These are phyloP conservation scores for Penicillium sp. DNA, from an alignment of 2,329 filamentous ascomycete species.

Conservation along the genomic window DNA sequence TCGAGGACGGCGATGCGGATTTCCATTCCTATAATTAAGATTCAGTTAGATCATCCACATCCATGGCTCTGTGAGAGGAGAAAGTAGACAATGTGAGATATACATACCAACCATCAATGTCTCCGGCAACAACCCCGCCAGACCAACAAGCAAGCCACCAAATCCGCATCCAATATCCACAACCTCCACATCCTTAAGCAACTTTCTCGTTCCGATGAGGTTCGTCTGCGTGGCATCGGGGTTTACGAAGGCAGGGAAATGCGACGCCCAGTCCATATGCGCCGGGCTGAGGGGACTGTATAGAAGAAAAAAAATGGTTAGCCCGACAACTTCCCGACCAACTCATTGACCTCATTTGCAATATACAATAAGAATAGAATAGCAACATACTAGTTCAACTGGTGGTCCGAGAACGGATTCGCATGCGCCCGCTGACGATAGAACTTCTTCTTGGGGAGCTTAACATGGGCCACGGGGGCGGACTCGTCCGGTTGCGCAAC, in stretches of 20 bases:
- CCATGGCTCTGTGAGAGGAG: too few relatives aligned
- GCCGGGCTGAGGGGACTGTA: slow-evolving; percentile 65
- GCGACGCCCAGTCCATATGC: slow-evolving; percentile 81
- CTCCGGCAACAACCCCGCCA: slow-evolving; percentile 71
- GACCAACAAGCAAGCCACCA: slow-evolving; percentile 76
- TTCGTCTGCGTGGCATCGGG: slow-evolving; percentile 29
- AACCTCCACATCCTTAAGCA: slow-evolving; percentile 69
- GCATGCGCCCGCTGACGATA: slow-evolving; percentile 94
- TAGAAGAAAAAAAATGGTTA: too few relatives aligned
- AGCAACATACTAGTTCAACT: slow-evolving; percentile 76
- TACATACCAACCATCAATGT: slow-evolving; percentile 68
- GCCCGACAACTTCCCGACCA: too few relatives aligned
- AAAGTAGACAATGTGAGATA: too few relatives aligned
- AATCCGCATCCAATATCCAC: slow-evolving; percentile 97
- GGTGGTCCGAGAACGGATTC: slow-evolving; percentile 94
- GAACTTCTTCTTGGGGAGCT: slow-evolving; percentile 85
- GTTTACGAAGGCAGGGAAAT: slow-evolving; percentile 66
- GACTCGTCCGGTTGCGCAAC: too few relatives aligned
- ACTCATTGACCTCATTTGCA: accelerated
- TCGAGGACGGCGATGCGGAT: slow-evolving; percentile 84
- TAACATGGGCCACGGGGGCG: too few relatives aligned
- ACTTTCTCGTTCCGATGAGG: slow-evolving; percentile 29
- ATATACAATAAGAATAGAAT: background rate
- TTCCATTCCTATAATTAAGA: too few relatives aligned
- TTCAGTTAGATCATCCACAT: too few relatives aligned